These are phyloP conservation scores for Castanopsis chinensis DNA, from an alignment of 306 rosid genomes.

Conservation along the genomic window DNA sequence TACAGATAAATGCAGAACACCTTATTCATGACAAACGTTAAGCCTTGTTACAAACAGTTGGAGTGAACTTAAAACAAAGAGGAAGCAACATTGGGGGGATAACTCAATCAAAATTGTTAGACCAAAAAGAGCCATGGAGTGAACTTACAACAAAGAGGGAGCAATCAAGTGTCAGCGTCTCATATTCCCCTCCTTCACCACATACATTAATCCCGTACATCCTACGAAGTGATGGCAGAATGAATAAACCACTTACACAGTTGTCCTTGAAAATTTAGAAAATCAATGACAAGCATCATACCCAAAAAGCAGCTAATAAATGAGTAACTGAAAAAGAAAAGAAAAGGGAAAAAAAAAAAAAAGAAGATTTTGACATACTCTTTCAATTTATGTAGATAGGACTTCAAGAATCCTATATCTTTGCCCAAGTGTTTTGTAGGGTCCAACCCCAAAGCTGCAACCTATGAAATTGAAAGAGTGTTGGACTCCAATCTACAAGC, in stretches of 20 bases:
- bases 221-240: conserved; percentile 36
- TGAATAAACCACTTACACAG: neutral
- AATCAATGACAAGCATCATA: neutral
- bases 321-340: neutral
- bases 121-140: conserved; percentile 5
- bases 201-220: conserved; percentile 87
- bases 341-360: neutral
- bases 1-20: neutral
- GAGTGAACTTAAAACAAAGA: too few relatives aligned
- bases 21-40: neutral
- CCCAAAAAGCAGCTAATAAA: neutral
- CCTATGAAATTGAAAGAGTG: conserved; percentile 51
- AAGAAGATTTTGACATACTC: conserved; percentile 43
- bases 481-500: conserved; percentile 21
- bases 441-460: conserved; percentile 95
- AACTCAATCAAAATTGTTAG: neutral
- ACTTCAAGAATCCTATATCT: conserved; percentile 62
- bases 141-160: conserved; percentile 81
- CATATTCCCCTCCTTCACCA: conserved; percentile 99
- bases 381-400: conserved; percentile 82
- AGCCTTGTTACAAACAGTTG: neutral
- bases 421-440: conserved; percentile 94
- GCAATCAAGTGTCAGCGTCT: conserved; percentile 92
- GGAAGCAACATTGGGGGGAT: conserved; percentile 2
- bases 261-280: conserved; percentile 5